These are phyloP conservation scores for Lathyrus oleraceus DNA, from an alignment of 306 rosid genomes.

Conservation along the genomic window DNA sequence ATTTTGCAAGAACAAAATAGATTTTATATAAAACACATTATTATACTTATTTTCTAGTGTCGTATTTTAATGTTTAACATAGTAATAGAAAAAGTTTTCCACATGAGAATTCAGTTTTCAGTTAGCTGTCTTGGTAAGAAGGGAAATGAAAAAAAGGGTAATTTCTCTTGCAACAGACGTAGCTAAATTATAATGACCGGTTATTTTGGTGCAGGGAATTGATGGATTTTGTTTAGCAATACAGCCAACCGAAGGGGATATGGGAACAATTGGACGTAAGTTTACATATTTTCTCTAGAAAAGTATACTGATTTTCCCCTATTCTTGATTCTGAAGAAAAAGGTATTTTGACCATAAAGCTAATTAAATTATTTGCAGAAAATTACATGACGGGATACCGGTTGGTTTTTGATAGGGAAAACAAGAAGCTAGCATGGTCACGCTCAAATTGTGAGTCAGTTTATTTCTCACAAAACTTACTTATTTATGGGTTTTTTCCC, in stretches of 20 bases:
- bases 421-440: conserved; percentile 83
- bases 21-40: conserved; percentile 13
- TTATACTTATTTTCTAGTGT: too few relatives aligned
- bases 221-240: conserved; percentile 81
- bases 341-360: conserved; percentile 17
- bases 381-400: conserved; percentile 88
- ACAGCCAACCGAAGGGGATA: conserved; percentile 71
- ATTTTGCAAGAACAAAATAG: not conserved
- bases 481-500: not conserved
- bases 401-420: conserved; percentile 82
- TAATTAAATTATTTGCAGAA: conserved; percentile 53
- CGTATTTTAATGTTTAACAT: not conserved
- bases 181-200: conserved; percentile 21
- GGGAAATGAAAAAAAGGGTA: not conserved
- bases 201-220: conserved; percentile 63
- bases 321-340: conserved; percentile 5
- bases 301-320: conserved; percentile 21
- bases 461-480: not conserved
- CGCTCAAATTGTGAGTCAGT: conserved; percentile 72
- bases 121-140: not conserved
- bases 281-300: conserved; percentile 28
- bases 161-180: conserved; percentile 15
- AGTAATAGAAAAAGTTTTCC: not conserved
- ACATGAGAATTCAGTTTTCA: conserved; percentile 3
- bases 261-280: conserved; percentile 92